Base-by-base conservation (phyloP, 2,329 filamentous ascomycete genomes). In the Claviceps arundinis region DNA sequence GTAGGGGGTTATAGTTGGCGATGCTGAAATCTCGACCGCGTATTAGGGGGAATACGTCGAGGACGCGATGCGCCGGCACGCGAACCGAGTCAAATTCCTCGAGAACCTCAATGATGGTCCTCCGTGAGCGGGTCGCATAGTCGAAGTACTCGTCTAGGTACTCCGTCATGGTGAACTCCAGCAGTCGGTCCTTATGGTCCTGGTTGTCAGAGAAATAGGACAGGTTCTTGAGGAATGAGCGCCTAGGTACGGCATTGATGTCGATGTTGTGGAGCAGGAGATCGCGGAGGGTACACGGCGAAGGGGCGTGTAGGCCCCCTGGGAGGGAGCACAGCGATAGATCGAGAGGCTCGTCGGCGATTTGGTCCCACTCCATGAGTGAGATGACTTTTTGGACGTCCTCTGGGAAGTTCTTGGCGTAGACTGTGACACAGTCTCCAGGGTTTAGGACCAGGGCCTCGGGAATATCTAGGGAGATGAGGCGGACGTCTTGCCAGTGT, bases 401-500 rank as follows among this genome's bases (percentile, higher is more conserved):
- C 7, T 74, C 70, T 0, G 85, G 76, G 56, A 89, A 90, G 66
- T 96, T 97, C 63, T 91, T 91, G 4, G 93, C 91, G 54, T 85
- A 89, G 17, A 98, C 78, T 5, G 83, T 82, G 6, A 95, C 71
- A 24, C 87, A 84, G 59, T 95, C 87, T 5, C 91, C 90, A 0
- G 93, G 89, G 0, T 83, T 46, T 65, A 70, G 64, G 69, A 65
- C 46, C 61, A 65, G 50, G 2, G 58, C 56, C 2, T 60, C 17
- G 55, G 55, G 48, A 38, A 47, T 59, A 8, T 71, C 73, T 14
- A 97, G 73, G 1, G 73, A 76, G n/a, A 96, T 68, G 50, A 87
- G 79, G 0, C 93, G 85, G 45, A 97, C 91, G 69, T 98, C 93
- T 70, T 98, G 93, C 84, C 89, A 96, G 68, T 98, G 93, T 1